A percentile compares a stretch with the other conserved stretches of the same genome.
These are phyloP conservation scores for Penicillium brasilianum DNA, from an alignment of 2,329 filamentous ascomycete species.

Conservation along the genomic window DNA sequence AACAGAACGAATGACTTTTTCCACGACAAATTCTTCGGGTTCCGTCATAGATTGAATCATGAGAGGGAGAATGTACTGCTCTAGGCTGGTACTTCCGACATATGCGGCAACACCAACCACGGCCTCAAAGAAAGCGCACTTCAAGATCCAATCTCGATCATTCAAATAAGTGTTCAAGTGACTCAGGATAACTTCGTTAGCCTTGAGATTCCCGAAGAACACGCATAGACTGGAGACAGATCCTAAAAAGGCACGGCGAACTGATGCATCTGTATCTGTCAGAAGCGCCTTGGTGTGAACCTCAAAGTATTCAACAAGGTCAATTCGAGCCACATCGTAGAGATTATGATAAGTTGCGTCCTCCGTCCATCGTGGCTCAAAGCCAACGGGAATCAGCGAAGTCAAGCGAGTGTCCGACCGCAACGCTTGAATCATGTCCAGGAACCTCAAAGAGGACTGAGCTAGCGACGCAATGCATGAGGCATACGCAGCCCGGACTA, in stretches of 20 bases:
- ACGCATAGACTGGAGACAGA: slow-evolving; percentile 92
- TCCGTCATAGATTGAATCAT: slow-evolving; percentile 96
- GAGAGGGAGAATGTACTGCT: slow-evolving; percentile 92
- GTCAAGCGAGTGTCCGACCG: slow-evolving; percentile 81
- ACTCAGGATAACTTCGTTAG: slow-evolving; percentile 93
- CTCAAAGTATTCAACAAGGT: slow-evolving; percentile 84
- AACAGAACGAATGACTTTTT: slow-evolving; percentile 84
- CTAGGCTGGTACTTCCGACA: slow-evolving; percentile 83
- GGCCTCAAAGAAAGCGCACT: slow-evolving; percentile 94
- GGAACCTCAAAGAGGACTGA: slow-evolving; percentile 79
- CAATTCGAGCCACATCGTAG: slow-evolving; percentile 83
- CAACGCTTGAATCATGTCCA: slow-evolving; percentile 89
- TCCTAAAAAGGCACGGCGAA: slow-evolving; percentile 86
- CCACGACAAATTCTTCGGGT: slow-evolving; percentile 90
- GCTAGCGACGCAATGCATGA: slow-evolving; percentile 89
- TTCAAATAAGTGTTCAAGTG: slow-evolving; percentile 98
- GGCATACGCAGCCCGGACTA: slow-evolving; percentile 89
- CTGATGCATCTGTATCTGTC: slow-evolving; percentile 82
- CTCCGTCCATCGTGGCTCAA: slow-evolving; percentile 74
- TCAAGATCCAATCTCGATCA: slow-evolving; percentile 93
- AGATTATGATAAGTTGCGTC: slow-evolving; percentile 75
- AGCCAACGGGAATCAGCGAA: slow-evolving; percentile 72
- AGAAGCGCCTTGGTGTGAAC: slow-evolving; percentile 86
- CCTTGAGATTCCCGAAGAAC: slow-evolving; percentile 89
- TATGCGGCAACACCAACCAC: slow-evolving; percentile 92